phyloP scores from a whole-genome alignment of 495 filamentous ascomycete species.

The Umbilicaria muhlenbergii region DNA sequence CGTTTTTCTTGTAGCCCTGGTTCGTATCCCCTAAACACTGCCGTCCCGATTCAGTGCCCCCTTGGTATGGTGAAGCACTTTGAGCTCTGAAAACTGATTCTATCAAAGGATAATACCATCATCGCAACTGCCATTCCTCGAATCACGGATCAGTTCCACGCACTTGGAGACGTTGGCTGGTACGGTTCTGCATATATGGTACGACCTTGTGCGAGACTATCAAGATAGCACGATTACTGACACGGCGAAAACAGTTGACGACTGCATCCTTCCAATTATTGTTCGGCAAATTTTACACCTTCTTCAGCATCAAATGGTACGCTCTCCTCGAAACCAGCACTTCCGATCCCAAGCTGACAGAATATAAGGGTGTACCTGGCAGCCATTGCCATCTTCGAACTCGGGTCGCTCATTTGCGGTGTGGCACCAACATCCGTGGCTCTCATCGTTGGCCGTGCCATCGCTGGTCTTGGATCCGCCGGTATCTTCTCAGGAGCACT shows the following conservation, averaged over 20 bases:
- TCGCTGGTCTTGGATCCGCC: slow-evolving; percentile 71
- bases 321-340: not conserved
- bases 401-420: slow-evolving; percentile 76
- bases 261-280: slow-evolving; percentile 42
- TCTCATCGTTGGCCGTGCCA: slow-evolving; percentile 71
- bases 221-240: too few species aligned
- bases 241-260: too few species aligned
- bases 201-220: not conserved
- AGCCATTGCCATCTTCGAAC: slow-evolving; percentile 64
- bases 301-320: slow-evolving; percentile 53
- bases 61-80: slow-evolving; percentile 1
- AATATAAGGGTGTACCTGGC: slow-evolving; percentile 37
- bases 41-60: not conserved
- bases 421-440: slow-evolving; percentile 56
- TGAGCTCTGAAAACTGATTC: slow-evolving; percentile 1
- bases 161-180: slow-evolving; percentile 67
- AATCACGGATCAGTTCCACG: slow-evolving; percentile 67
- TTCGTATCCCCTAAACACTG: slow-evolving; percentile 18
- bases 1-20: slow-evolving; percentile 50
- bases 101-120: slow-evolving; percentile 52
- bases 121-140: slow-evolving; percentile 74
- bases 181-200: slow-evolving; percentile 46
- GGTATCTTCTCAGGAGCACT: slow-evolving; percentile 74
- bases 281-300: slow-evolving; percentile 68
- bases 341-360: slow-evolving; percentile 17